Evolutionary conservation across 768 basidiomycete species (phyloP).

Genomic region (Macrocybe gigantea): DNA sequence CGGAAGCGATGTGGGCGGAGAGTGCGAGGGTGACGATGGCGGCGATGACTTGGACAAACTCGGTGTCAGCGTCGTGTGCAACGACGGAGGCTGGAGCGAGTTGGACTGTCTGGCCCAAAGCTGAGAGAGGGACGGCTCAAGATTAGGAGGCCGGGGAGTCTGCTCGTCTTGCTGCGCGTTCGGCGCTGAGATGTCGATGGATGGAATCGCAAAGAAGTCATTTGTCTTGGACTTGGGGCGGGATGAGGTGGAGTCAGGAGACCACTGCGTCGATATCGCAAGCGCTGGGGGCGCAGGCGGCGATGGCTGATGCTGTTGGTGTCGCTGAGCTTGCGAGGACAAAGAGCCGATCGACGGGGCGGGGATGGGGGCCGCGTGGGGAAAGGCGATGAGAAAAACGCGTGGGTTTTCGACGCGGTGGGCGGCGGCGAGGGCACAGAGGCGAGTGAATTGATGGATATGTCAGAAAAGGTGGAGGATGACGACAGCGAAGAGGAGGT

Average conservation of each 20-base stretch:
- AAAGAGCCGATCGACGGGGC: constrained; percentile 4
- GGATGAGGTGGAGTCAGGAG: neutral
- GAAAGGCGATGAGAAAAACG: constrained; percentile 43
- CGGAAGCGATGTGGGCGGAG: neutral
- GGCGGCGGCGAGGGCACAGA: constrained; percentile 20
- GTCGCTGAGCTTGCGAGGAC: too few relatives aligned
- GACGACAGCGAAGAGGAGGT: constrained; percentile 18
- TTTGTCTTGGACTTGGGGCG: neutral
- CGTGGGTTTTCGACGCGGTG: constrained; percentile 34
- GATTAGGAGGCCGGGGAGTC: constrained; percentile 10
- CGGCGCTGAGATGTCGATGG: constrained; percentile 11
- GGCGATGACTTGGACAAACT: constrained; percentile 1
- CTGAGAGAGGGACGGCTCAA: constrained; percentile 10
- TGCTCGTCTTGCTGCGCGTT: constrained; percentile 1
- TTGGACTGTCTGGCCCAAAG: neutral
- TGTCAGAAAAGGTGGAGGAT: constrained; percentile 35
- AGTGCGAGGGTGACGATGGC: constrained; percentile 2
- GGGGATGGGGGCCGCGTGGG: constrained; percentile 31
- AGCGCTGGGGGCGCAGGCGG: constrained; percentile 16
- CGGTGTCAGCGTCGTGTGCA: neutral
- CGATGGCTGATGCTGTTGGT: too few relatives aligned
- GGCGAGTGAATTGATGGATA: constrained; percentile 17
- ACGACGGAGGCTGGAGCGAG: neutral
- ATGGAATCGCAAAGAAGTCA: neutral
- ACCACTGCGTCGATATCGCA: constrained; percentile 13